phyloP scores from a whole-genome alignment of 306 rosid genomes.

The Medicago truncatula region MtrunA17r5.0-ANR NC_053048.1:34613001-34613500 shows the following conservation, averaged over 20 bases:
- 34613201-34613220: neutral
- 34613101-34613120: conserved; percentile 24
- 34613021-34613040: neutral
- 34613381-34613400: neutral
- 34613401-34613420: conserved; percentile 22
- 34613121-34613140: conserved; percentile 9
- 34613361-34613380: conserved; percentile 15
- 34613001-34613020: conserved; percentile 13
- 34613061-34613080: conserved; percentile 26
- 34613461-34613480: neutral
- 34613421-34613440: conserved; percentile 21
- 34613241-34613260: conserved; percentile 4
- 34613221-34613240: conserved; percentile 1
- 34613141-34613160: neutral
- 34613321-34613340: conserved; percentile 9
- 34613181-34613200: conserved; percentile 3
- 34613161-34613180: conserved; percentile 22
- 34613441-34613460: neutral
- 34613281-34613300: conserved; percentile 16
- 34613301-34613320: conserved; percentile 6
- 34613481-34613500: conserved; percentile 29
- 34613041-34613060: conserved; percentile 26
- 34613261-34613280: conserved; percentile 15
- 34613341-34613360: conserved; percentile 22
- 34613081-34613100: neutral